These are phyloP conservation scores for Auricularia sp. DNA, from an alignment of 768 basidiomycete species.

Conservation along the genomic window DNA sequence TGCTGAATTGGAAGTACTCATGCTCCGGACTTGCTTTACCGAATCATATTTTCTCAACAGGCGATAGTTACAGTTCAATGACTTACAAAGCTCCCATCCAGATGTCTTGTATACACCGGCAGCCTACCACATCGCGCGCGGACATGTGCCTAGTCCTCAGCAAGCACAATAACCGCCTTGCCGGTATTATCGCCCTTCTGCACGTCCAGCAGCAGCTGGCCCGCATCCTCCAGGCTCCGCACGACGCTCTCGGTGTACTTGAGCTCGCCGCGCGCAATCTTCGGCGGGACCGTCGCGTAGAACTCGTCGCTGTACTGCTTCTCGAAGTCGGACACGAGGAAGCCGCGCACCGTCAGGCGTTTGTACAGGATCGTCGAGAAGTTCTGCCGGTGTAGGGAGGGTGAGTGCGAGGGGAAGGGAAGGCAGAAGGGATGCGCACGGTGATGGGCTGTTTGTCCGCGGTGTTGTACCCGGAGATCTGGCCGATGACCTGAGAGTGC, in stretches of 20 bases:
- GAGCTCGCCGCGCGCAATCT: conserved; percentile 36
- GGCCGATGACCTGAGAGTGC: conserved; percentile 7
- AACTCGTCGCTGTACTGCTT: conserved; percentile 33
- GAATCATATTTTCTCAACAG: no score
- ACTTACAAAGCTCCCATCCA: no score
- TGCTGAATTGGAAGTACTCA: no score
- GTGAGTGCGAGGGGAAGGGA: conserved; percentile 9
- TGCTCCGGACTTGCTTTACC: no score
- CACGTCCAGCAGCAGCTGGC: conserved; percentile 30
- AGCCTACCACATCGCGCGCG: no score
- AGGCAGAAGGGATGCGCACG: conserved; percentile 12
- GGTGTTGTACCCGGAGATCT: conserved; percentile 18
- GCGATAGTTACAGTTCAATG: no score
- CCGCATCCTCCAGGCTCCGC: conserved; percentile 33
- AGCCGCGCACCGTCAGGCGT: conserved; percentile 35
- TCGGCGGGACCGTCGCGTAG: conserved; percentile 29
- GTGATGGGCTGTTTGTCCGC: conserved; percentile 10
- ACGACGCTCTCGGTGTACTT: conserved; percentile 38
- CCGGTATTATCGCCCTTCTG: conserved; percentile 27
- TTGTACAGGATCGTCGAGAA: conserved; percentile 31
- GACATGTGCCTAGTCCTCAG: not conserved
- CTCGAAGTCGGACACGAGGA: conserved; percentile 29
- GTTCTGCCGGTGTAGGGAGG: conserved; percentile 21
- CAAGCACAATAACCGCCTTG: conserved; percentile 13
- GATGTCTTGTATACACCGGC: no score